These are phyloP conservation scores for Alternaria arborescens DNA, from an alignment of 2,329 filamentous ascomycete species.

Conservation along the genomic window DNA sequence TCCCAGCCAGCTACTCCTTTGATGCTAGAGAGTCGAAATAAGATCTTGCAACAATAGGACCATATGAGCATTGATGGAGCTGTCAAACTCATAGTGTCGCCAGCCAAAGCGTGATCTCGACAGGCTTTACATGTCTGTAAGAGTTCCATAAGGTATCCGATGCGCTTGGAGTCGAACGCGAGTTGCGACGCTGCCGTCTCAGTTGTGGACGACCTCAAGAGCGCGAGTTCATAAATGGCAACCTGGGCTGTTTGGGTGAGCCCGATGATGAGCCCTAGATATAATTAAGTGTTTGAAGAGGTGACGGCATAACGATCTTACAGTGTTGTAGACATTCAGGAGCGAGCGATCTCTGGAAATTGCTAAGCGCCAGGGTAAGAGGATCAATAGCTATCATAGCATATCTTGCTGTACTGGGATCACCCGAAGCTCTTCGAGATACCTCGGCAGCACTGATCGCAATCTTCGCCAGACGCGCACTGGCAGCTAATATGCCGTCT, in stretches of 20 bases:
- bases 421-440: constrained; percentile 29
- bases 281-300: neutral
- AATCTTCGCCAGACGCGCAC: constrained; percentile 48
- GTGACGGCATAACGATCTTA: constrained; percentile 2
- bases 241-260: constrained; percentile 24
- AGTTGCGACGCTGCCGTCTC: neutral
- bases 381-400: constrained; percentile 24
- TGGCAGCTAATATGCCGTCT: constrained; percentile 60
- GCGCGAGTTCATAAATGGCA: constrained; percentile 27
- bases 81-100: constrained; percentile 16
- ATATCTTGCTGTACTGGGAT: constrained; percentile 15
- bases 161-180: constrained; percentile 19
- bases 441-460: constrained; percentile 31
- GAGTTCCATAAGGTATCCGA: constrained; percentile 22
- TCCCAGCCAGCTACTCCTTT: constrained; percentile 27
- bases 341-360: constrained; percentile 17
- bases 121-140: constrained; percentile 23
- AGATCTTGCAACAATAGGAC: constrained; percentile 21
- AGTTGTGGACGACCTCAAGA: constrained; percentile 4
- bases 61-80: constrained; percentile 25
- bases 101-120: constrained; percentile 16
- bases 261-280: constrained; percentile 19
- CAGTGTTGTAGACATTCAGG: constrained; percentile 21
- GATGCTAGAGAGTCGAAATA: constrained; percentile 22
- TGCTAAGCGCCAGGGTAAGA: constrained; percentile 19